Conservation (phyloP, 1,284 basidiomycete genomes). For the Marasmius fiardii region DNA sequence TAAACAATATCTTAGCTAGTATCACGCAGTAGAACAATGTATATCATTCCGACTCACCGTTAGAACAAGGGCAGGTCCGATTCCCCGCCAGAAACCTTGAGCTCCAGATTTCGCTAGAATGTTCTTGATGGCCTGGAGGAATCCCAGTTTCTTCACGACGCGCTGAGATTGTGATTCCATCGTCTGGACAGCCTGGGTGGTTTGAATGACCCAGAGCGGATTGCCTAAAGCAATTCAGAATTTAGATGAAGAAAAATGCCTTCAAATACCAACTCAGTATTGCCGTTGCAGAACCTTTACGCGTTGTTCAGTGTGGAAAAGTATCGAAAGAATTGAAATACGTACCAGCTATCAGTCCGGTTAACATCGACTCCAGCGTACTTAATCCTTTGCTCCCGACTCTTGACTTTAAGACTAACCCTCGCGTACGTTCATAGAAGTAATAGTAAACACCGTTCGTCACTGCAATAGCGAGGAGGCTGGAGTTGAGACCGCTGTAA, state of each 20-base stretch:
- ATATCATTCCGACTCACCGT: neutral
- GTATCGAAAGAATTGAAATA: neutral
- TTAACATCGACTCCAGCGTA: constrained; percentile 87
- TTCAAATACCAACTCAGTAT: constrained; percentile 52
- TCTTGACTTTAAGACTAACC: constrained; percentile 53
- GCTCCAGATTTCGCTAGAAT: constrained; percentile 81
- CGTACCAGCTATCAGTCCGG: constrained; percentile 83
- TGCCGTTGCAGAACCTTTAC: constrained; percentile 82
- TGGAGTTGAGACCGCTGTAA: constrained; percentile 87
- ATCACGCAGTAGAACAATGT: neutral
- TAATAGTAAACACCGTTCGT: constrained; percentile 93
- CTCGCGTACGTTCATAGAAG: constrained; percentile 74
- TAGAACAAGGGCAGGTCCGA: constrained; percentile 90
- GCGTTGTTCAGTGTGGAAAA: neutral
- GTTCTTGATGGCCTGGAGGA: constrained; percentile 66
- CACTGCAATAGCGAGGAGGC: constrained; percentile 87
- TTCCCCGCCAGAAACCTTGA: constrained; percentile 88
- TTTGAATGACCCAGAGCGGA: constrained; percentile 96
- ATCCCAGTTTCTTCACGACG: constrained; percentile 53
- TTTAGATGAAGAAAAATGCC: neutral
- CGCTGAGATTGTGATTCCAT: constrained; percentile 33
- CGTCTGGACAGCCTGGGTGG: constrained; percentile 80
- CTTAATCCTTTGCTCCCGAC: constrained; percentile 65
- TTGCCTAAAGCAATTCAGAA: constrained; percentile 40
- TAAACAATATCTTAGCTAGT: constrained; percentile 36